Evolutionary conservation across 1,284 basidiomycete genomes (phyloP), one percentile per base, ranked within the genome.

Genomic region (Apiotrichum gamsii): DNA sequence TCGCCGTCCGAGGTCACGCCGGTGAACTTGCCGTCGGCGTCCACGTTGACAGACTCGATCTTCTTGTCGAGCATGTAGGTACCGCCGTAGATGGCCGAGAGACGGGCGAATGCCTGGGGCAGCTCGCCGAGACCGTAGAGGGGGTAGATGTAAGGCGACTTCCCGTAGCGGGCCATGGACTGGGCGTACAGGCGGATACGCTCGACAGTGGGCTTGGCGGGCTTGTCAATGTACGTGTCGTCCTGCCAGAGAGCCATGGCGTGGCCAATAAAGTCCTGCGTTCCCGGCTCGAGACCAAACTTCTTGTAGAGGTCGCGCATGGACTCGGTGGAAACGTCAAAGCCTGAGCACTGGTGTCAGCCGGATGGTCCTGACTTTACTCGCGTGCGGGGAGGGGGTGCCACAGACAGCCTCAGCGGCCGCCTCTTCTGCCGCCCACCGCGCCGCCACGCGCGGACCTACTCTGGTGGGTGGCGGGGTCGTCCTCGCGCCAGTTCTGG

Each of bases 11-110:
- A 87, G 35, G 84, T 85, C 35, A 98, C 95, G 47, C 95, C 94
- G 44, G 87, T 79, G 63, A 99, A 97, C 70, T 87, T 89, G 65
- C 95, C 95, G 39, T 85, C 81, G 9, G 75, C 65, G 65, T 85
- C 87, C 41, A 85, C 86, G 52, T 96, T 85, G 63, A 98, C 90
- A 70, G 89, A 82, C 57, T 96, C 84, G 61, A 96, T 86, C 49
- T 79, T 79, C 77, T 98, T 98, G 79, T 97, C 91, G 49, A 99
- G 85, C 95, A 99, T 99, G 77, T 98, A 99, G 15, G 95, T 99
- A 44, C 95, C 95, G 45, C 95, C 95, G 71, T 99, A 97, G 70
- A 99, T 97, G 61, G 95, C 95, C 58, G 88, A 93, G 49, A 97
- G 80, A 68, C 95, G 90, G 15, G 95, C 95, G 67, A 99, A 99